Percentiles rank a stretch among this genome's conserved stretches.
These are phyloP conservation scores for Haplosporangium gracile DNA, from an alignment of 192 early-diverging fungal genomes.

Conservation along the genomic window DNA sequence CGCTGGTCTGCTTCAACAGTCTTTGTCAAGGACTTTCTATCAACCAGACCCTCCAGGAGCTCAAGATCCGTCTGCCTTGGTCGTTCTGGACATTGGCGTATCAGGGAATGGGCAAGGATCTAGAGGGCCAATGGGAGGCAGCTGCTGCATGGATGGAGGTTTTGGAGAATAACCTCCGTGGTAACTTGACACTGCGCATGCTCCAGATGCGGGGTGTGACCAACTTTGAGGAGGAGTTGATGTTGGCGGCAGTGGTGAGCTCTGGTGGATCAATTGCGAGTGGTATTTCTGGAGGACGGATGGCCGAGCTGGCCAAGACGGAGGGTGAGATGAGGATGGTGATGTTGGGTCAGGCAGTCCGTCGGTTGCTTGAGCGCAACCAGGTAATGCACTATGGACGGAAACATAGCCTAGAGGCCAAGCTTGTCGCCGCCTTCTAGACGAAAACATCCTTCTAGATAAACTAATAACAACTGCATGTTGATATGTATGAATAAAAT, in stretches of 20 bases:
- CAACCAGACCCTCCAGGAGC: conserved; percentile 29
- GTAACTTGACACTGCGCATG: conserved; percentile 18
- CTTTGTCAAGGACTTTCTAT: conserved; percentile 21
- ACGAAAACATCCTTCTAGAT: too few relatives aligned
- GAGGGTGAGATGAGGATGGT: conserved; percentile 30
- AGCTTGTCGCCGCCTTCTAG: not conserved
- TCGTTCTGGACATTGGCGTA: conserved; percentile 41
- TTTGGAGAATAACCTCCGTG: conserved; percentile 17
- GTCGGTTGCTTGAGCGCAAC: conserved; percentile 38
- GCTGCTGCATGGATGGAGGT: conserved; percentile 37
- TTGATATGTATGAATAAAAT: not conserved
- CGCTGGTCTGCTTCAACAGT: conserved; percentile 23
- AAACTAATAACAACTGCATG: too few relatives aligned
- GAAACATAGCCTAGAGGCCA: conserved; percentile 39
- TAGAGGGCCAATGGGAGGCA: conserved; percentile 13
- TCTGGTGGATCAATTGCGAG: conserved; percentile 11
- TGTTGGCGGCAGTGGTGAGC: not conserved
- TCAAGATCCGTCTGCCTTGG: conserved; percentile 31
- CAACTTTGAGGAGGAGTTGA: conserved; percentile 44
- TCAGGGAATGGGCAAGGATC: conserved; percentile 15
- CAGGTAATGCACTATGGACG: conserved; percentile 36
- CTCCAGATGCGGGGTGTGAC: conserved; percentile 45
- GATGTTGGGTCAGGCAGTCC: conserved; percentile 19
- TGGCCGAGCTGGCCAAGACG: not conserved
- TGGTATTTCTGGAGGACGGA: not conserved